phyloP scores from a whole-genome alignment of 2,329 filamentous ascomycete genomes.

The Penicillium decumbens region DNA sequence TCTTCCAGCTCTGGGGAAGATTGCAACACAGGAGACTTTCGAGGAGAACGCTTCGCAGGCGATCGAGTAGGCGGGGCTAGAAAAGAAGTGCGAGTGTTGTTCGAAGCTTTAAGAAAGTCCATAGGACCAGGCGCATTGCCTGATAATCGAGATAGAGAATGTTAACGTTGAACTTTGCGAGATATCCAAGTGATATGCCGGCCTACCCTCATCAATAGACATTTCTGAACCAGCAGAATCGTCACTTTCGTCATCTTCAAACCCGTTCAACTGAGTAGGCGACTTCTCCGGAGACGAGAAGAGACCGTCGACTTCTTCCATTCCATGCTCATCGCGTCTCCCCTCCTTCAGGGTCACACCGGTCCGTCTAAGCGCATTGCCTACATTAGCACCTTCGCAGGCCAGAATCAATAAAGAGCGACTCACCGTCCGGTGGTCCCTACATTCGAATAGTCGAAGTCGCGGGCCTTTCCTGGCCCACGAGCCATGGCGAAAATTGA shows the following conservation, averaged over 20 bases:
- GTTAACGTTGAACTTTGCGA: constrained; percentile 7
- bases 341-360: constrained; percentile 78
- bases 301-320: constrained; percentile 80
- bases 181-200: not conserved
- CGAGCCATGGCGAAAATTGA: constrained; percentile 28
- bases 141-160: constrained; percentile 15
- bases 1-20: constrained; percentile 40
- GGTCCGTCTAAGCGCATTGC: constrained; percentile 64
- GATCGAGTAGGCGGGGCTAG: constrained; percentile 42
- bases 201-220: constrained; percentile 60
- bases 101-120: constrained; percentile 38
- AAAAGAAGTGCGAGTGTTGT: constrained; percentile 32
- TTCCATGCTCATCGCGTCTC: constrained; percentile 81
- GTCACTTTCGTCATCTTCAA: constrained; percentile 39
- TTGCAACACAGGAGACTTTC: constrained; percentile 40
- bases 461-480: constrained; percentile 40
- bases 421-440: constrained; percentile 46
- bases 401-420: constrained; percentile 4
- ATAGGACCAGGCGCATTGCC: constrained; percentile 41
- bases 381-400: constrained; percentile 15
- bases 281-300: constrained; percentile 80
- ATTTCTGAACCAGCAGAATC: constrained; percentile 55
- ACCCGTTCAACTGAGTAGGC: constrained; percentile 35
- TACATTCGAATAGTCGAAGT: constrained; percentile 47
- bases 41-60: constrained; percentile 44